Evolutionary conservation across 2,329 filamentous ascomycete genomes (phyloP).

Genomic region (Tolypocladium tundrense): DNA sequence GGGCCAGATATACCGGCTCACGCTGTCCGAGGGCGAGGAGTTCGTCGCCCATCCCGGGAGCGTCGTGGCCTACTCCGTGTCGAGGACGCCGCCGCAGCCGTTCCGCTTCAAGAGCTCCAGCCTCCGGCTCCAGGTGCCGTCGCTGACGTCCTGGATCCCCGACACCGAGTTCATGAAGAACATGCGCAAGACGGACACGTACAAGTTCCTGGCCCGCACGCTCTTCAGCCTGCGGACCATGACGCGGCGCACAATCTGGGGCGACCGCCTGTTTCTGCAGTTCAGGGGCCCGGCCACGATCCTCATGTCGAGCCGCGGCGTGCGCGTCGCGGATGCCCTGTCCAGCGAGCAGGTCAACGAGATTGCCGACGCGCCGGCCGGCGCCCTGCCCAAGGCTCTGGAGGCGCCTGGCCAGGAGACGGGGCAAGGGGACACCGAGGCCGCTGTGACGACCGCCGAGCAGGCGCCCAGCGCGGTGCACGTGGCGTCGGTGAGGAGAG

Average conservation of each 20-base stretch:
- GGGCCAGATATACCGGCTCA: conserved; percentile 82
- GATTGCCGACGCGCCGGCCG: conserved; percentile 73
- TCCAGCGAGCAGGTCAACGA: conserved; percentile 76
- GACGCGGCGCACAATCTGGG: conserved; percentile 77
- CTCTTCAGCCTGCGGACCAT: conserved; percentile 65
- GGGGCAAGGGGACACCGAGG: conserved; percentile 6
- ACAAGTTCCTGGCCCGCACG: conserved; percentile 56
- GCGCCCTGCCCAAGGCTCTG: conserved; percentile 52
- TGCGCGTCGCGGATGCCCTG: conserved; percentile 67
- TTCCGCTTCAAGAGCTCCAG: conserved; percentile 78
- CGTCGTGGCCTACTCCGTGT: conserved; percentile 80
- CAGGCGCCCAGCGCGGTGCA: conserved; percentile 36
- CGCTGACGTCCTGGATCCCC: conserved; percentile 52
- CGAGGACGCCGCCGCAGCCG: conserved; percentile 61
- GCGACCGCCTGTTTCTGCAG: conserved; percentile 82
- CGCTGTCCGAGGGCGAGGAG: conserved; percentile 71
- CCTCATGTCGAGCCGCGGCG: conserved; percentile 78
- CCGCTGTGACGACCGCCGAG: conserved; percentile 16
- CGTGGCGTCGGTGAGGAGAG: conserved; percentile 44
- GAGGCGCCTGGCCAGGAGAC: conserved; percentile 32
- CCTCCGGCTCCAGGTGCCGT: conserved; percentile 70
- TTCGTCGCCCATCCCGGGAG: conserved; percentile 88
- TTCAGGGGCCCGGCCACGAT: conserved; percentile 82
- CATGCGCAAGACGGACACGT: conserved; percentile 61
- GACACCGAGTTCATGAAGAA: conserved; percentile 63